Percentiles rank a stretch among this genome's conserved stretches.
These are phyloP conservation scores for Debaryomyces sp. DNA, from an alignment of 1,139 yeast genomes.

Conservation along the genomic window DNA sequence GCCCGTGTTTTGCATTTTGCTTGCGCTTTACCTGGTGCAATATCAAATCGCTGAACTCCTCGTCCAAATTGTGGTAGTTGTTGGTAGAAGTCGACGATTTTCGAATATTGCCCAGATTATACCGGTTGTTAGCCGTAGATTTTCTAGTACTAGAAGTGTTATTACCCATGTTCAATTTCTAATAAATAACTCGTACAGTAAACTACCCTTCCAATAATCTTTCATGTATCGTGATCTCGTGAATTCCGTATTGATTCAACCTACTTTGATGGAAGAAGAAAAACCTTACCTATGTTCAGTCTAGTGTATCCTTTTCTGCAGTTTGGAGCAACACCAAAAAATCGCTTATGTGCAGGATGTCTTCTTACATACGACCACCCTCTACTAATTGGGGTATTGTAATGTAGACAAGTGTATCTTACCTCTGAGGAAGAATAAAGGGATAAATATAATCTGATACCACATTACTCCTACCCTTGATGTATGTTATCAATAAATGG, in stretches of 20 bases:
- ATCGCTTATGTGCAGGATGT: not conserved
- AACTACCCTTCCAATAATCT: not conserved
- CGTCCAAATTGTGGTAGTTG: conserved; percentile 36
- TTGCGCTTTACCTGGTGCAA: conserved; percentile 43
- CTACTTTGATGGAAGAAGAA: not conserved
- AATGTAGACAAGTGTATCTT: not conserved
- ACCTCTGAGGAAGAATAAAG: not conserved
- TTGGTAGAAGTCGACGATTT: conserved; percentile 30
- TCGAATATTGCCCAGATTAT: conserved; percentile 25
- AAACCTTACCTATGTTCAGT: not conserved
- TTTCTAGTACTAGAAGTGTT: conserved; percentile 43
- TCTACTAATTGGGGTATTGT: not conserved
- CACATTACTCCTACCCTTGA: not conserved
- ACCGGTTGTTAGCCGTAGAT: conserved; percentile 32
- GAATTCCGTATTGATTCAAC: not conserved
- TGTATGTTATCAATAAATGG: not conserved
- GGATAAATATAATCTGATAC: not conserved
- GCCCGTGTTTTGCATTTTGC: conserved; percentile 8
- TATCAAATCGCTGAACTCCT: conserved; percentile 49
- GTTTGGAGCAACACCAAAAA: conserved; percentile 7
- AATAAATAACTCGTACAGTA: not conserved
- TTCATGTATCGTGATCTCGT: conserved; percentile 1
- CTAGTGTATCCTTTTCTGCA: conserved; percentile 2
- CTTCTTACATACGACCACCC: not conserved
- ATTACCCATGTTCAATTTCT: conserved; percentile 37